Evolutionary conservation across 768 basidiomycete species (phyloP).

Genomic region (Dacryopinax spathularia): DNA sequence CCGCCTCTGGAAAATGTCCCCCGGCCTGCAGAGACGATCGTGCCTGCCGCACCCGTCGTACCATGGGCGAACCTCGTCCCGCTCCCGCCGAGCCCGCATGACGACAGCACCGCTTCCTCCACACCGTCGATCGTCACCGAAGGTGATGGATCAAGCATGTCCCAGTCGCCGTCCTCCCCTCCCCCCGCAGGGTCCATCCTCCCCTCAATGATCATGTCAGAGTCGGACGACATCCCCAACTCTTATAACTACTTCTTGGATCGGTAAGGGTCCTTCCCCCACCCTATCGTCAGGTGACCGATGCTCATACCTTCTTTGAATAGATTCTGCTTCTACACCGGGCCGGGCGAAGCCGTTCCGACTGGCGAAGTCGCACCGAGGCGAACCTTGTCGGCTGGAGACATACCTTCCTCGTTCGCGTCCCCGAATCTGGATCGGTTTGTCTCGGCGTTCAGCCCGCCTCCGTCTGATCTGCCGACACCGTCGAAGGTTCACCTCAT

Average conservation of each 20-base stretch:
- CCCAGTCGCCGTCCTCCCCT: slow-evolving; percentile 31
- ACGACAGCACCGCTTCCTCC: slow-evolving; percentile 17
- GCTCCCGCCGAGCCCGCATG: slow-evolving; percentile 14
- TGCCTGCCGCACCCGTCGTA: neutral
- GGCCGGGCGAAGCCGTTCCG: slow-evolving; percentile 25
- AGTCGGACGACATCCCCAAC: slow-evolving; percentile 7
- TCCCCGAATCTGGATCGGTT: neutral
- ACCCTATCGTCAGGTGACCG: slow-evolving; percentile 7
- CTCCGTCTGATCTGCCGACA: neutral
- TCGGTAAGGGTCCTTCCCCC: slow-evolving; percentile 3
- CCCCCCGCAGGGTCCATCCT: slow-evolving; percentile 25
- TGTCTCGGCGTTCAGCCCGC: neutral
- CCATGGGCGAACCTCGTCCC: slow-evolving; percentile 1
- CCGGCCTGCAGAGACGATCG: neutral
- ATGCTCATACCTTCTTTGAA: neutral
- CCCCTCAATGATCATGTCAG: slow-evolving; percentile 7
- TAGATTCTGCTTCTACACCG: slow-evolving; percentile 76
- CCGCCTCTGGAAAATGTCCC: neutral
- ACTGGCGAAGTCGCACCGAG: neutral
- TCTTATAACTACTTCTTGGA: slow-evolving; percentile 47
- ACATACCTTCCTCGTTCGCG: neutral
- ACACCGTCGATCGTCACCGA: slow-evolving; percentile 35
- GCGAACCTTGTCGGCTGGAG: neutral
- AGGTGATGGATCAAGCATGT: slow-evolving; percentile 32
- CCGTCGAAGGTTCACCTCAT: neutral